Evolutionary conservation across 495 filamentous ascomycete genomes (phyloP).

Genomic region (Sordaria brevicollis): DNA sequence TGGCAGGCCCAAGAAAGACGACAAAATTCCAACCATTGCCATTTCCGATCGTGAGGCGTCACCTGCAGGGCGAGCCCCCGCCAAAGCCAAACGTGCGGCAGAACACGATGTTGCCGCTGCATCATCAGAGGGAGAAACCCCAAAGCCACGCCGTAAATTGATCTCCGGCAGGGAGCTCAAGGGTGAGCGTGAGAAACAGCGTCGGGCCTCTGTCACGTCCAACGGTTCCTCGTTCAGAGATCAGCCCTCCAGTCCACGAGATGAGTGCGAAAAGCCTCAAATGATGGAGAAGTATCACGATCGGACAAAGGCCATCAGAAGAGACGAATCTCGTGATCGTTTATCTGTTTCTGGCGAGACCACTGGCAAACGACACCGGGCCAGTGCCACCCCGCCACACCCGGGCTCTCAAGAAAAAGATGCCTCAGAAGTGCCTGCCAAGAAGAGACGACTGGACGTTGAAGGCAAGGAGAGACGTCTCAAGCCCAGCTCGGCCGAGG

Average conservation of each 20-base stretch:
- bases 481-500: slow-evolving; percentile 30
- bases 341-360: slow-evolving; percentile 36
- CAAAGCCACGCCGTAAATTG: slow-evolving; percentile 49
- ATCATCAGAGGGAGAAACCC: slow-evolving; percentile 41
- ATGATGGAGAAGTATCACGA: slow-evolving; percentile 38
- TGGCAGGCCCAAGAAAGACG: slow-evolving; percentile 39
- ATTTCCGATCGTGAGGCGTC: slow-evolving; percentile 45
- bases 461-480: slow-evolving; percentile 33
- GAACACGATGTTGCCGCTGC: slow-evolving; percentile 37
- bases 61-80: slow-evolving; percentile 28
- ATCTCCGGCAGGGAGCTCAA: slow-evolving; percentile 50
- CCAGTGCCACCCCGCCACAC: slow-evolving; percentile 57
- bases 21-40: slow-evolving; percentile 30
- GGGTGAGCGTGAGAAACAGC: slow-evolving; percentile 43
- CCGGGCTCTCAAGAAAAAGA: slow-evolving; percentile 43
- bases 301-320: slow-evolving; percentile 39
- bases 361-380: slow-evolving; percentile 53
- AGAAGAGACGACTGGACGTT: slow-evolving; percentile 38
- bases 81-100: slow-evolving; percentile 31
- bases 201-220: slow-evolving; percentile 37
- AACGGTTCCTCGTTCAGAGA: slow-evolving; percentile 32
- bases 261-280: slow-evolving; percentile 29
- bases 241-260: slow-evolving; percentile 29
- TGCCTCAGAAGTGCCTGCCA: slow-evolving; percentile 41
- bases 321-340: slow-evolving; percentile 47